A percentile compares a stretch with the other conserved stretches of the same genome.
phyloP scores from a whole-genome alignment of 352 stramenopile genomes.

The Pythium dissimile region DNA sequence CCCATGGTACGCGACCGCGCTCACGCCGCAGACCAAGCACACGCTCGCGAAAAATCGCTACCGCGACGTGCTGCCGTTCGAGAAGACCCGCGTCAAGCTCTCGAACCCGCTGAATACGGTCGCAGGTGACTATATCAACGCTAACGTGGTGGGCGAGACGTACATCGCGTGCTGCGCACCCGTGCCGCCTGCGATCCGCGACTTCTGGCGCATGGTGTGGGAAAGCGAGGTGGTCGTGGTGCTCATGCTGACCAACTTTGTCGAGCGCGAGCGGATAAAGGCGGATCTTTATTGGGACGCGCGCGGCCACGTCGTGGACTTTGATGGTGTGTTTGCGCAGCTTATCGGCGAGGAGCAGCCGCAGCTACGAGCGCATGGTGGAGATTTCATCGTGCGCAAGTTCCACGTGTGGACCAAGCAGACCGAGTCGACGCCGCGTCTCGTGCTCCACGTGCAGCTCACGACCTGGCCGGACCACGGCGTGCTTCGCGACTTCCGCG shows the following conservation, averaged over 20 bases:
- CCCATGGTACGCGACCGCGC: constrained; percentile 43
- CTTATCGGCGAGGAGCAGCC: constrained; percentile 40
- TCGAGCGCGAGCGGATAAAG: constrained; percentile 68
- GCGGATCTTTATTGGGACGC: constrained; percentile 75
- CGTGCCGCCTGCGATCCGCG: constrained; percentile 49
- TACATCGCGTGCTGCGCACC: constrained; percentile 82
- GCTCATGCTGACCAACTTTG: constrained; percentile 88
- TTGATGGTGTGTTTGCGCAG: constrained; percentile 48
- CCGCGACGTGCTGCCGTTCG: constrained; percentile 69
- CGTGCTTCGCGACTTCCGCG: constrained; percentile 63
- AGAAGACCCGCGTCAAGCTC: constrained; percentile 65
- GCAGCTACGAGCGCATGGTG: constrained; percentile 5
- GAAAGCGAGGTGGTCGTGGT: constrained; percentile 71
- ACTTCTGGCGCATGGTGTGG: constrained; percentile 88
- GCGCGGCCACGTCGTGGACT: constrained; percentile 38
- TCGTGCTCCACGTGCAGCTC: constrained; percentile 71
- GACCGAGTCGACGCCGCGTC: constrained; percentile 25
- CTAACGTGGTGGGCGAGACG: constrained; percentile 50
- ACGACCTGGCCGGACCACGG: constrained; percentile 80
- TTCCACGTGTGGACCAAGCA: constrained; percentile 47
- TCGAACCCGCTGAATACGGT: constrained; percentile 1
- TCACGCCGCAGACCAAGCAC: constrained; percentile 62
- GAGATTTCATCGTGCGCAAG: constrained; percentile 47
- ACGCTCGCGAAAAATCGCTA: constrained; percentile 79
- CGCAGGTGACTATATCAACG: constrained; percentile 72